These are phyloP conservation scores for Aspergillus ustus DNA, from an alignment of 2,329 filamentous ascomycete genomes.

Conservation along the genomic window DNA sequence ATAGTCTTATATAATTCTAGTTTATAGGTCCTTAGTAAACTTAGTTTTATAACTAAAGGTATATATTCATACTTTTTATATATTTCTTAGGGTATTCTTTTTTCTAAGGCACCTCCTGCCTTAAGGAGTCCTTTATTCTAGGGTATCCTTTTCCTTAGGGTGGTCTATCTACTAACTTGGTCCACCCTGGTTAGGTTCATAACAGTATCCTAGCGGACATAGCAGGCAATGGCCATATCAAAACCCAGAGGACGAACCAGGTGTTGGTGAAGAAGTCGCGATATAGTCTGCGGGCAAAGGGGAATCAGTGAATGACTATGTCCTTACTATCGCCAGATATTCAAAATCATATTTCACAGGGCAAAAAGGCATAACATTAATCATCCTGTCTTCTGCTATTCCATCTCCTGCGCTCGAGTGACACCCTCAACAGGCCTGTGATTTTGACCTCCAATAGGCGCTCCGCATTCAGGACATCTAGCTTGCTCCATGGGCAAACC, in stretches of 20 bases:
- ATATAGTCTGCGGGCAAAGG: neutral
- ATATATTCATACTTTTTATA: too few species aligned
- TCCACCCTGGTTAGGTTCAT: too few species aligned
- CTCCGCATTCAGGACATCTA: conserved; percentile 11
- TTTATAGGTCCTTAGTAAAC: too few species aligned
- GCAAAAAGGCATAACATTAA: neutral
- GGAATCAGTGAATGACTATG: neutral
- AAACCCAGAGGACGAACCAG: neutral
- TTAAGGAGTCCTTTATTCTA: too few species aligned
- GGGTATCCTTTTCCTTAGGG: too few species aligned
- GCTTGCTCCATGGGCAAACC: conserved; percentile 11
- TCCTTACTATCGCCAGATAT: neutral
- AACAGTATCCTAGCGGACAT: neutral
- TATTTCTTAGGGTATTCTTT: too few species aligned
- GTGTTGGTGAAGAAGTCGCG: neutral
- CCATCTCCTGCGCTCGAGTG: conserved; percentile 9
- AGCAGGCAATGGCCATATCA: neutral
- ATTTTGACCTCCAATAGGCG: conserved; percentile 7
- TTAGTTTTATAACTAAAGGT: too few species aligned
- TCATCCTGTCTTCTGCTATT: conserved; percentile 3
- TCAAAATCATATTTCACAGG: conserved; percentile 5
- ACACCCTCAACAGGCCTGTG: conserved; percentile 5
- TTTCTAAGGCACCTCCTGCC: too few species aligned
- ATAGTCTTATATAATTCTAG: too few species aligned
- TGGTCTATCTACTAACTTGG: too few species aligned